phyloP scores from a whole-genome alignment of 768 basidiomycete species.

The Stropharia rugosoannulata region DNA sequence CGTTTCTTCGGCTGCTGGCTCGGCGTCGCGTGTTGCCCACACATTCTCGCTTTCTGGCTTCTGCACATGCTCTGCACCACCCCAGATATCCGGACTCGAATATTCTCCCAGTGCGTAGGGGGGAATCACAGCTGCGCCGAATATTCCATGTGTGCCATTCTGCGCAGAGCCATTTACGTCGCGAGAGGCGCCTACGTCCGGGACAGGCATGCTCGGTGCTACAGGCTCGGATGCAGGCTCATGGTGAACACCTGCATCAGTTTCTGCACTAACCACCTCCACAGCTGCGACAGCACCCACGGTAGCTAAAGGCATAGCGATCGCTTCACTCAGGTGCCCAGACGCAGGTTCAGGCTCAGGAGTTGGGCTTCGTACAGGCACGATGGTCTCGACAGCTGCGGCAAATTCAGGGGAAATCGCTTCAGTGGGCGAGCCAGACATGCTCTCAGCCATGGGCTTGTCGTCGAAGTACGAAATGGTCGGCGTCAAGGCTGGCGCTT shows the following conservation, averaged over 20 bases:
- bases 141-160: constrained; percentile 2
- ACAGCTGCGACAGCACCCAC: not conserved
- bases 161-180: constrained; percentile 5
- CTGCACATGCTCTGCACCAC: constrained; percentile 8
- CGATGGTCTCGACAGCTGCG: constrained; percentile 17
- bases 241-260: not conserved
- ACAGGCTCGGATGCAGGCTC: not conserved
- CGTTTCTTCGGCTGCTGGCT: not conserved
- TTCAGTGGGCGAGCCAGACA: constrained; percentile 10
- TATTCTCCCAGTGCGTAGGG: constrained; percentile 3
- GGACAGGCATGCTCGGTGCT: not conserved
- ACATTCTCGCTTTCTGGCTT: constrained; percentile 6
- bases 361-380: not conserved
- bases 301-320: not conserved
- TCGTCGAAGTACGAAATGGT: constrained; percentile 25
- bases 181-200: constrained; percentile 11
- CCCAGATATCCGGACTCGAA: constrained; percentile 18
- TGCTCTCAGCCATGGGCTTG: constrained; percentile 24
- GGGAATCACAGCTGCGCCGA: not conserved
- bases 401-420: constrained; percentile 10
- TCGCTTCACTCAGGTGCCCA: not conserved
- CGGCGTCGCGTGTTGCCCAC: not conserved
- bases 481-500: constrained; percentile 6
- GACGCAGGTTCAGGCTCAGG: too few relatives aligned
- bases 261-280: not conserved